A percentile compares a stretch with the other conserved stretches of the same genome.
These are phyloP conservation scores for Xerocomellus intermedius DNA, from an alignment of 768 basidiomycete genomes.

Conservation along the genomic window DNA sequence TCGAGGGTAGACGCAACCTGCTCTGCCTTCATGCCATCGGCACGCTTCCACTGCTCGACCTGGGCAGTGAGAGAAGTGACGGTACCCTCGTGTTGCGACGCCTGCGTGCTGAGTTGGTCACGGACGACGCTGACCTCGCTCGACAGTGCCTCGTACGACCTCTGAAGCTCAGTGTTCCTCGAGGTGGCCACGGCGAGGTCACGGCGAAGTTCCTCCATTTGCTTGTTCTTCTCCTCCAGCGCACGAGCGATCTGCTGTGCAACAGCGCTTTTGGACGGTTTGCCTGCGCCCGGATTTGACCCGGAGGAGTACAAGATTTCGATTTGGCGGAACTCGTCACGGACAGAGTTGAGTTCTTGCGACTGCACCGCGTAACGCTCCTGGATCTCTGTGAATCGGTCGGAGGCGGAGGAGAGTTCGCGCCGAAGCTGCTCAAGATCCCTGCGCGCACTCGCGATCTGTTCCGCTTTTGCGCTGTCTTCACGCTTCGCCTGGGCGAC, in stretches of 20 bases:
- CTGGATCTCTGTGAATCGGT: not conserved
- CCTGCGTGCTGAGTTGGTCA: constrained; percentile 2
- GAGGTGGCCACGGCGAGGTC: not conserved
- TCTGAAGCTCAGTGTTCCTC: constrained; percentile 3
- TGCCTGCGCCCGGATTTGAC: not conserved
- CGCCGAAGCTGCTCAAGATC: not conserved
- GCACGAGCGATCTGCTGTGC: not conserved
- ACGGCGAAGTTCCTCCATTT: constrained; percentile 4
- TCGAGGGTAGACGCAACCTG: not conserved
- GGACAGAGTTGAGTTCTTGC: not conserved
- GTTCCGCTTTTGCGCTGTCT: not conserved
- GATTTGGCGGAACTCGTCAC: not conserved
- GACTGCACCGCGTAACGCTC: not conserved
- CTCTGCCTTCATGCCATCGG: too few species aligned
- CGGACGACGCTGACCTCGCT: not conserved
- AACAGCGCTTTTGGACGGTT: not conserved
- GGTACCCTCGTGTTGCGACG: not conserved
- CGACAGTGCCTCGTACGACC: not conserved
- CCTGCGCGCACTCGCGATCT: not conserved
- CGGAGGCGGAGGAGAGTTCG: not conserved
- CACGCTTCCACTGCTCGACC: not conserved
- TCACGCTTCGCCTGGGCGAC: not conserved
- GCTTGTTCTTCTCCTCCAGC: not conserved
- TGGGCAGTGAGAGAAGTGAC: not conserved
- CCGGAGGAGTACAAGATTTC: not conserved